These are phyloP conservation scores for Gnaphalium uliginosum DNA, from an alignment of 129 eudicot species.

Conservation along the genomic window DNA sequence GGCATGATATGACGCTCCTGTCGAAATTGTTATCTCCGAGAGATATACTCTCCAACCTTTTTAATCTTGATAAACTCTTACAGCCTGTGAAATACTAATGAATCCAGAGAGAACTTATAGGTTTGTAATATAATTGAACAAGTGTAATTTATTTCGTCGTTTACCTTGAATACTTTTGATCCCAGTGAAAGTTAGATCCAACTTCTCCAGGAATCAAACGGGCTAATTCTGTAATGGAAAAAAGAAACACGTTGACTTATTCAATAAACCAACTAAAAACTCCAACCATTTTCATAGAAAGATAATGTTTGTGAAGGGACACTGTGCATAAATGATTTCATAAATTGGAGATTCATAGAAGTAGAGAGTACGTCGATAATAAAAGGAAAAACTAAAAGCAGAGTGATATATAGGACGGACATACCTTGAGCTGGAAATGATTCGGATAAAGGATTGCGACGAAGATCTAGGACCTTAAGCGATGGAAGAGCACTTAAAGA, in stretches of 20 bases:
- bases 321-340: background rate
- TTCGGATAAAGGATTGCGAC: background rate
- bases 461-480: background rate
- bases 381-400: background rate
- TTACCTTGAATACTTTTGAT: slow-evolving; percentile 17
- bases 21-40: background rate
- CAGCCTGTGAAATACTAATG: slow-evolving; percentile 1
- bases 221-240: background rate
- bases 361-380: too few relatives aligned
- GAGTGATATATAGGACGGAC: background rate
- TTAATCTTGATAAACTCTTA: slow-evolving; percentile 14
- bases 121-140: background rate
- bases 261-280: too few relatives aligned
- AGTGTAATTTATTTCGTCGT: background rate
- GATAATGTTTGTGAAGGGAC: too few relatives aligned
- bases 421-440: slow-evolving; percentile 16
- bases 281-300: too few relatives aligned
- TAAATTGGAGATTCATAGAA: too few relatives aligned
- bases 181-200: slow-evolving; percentile 5
- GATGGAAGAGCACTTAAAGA: slow-evolving; percentile 10
- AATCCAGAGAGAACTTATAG: background rate
- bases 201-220: slow-evolving; percentile 16
- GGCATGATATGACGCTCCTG: slow-evolving; percentile 30
- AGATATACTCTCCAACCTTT: slow-evolving; percentile 21
- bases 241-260: background rate